These are phyloP conservation scores for Endogone sp. DNA, from an alignment of 192 early-diverging fungal species.

Conservation along the genomic window DNA sequence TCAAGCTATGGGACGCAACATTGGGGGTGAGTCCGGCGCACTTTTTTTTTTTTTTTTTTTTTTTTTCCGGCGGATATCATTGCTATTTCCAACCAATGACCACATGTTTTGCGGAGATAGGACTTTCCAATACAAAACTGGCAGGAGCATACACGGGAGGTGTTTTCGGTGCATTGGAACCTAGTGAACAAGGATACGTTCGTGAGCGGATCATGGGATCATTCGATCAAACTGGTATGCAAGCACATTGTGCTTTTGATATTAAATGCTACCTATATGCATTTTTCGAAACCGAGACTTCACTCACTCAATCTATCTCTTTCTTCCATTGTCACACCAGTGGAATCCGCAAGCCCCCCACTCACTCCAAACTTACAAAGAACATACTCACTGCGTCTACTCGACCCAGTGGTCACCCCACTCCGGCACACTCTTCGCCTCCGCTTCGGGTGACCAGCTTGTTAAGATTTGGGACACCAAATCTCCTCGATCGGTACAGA, in stretches of 20 bases:
- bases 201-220: slow-evolving; percentile 93
- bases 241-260: background rate
- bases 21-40: slow-evolving; percentile 58
- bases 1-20: slow-evolving; percentile 92
- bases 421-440: slow-evolving; percentile 72
- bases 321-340: slow-evolving; percentile 34
- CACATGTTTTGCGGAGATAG: background rate
- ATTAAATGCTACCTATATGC: background rate
- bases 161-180: slow-evolving; percentile 96
- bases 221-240: slow-evolving; percentile 85
- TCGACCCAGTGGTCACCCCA: slow-evolving; percentile 82
- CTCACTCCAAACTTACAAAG: slow-evolving; percentile 83
- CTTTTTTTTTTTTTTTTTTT: background rate
- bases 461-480: slow-evolving; percentile 91
- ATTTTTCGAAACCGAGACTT: background rate
- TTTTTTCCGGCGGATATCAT: no score
- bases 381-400: slow-evolving; percentile 94
- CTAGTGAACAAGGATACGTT: slow-evolving; percentile 85
- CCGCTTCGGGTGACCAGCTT: slow-evolving; percentile 87
- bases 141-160: slow-evolving; percentile 92
- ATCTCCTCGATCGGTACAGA: slow-evolving; percentile 57
- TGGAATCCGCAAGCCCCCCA: slow-evolving; percentile 80
- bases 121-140: slow-evolving; percentile 82
- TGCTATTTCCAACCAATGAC: no score
- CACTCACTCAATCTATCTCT: background rate